Base-by-base conservation (phyloP, 1,284 basidiomycete genomes). In the Pascua guehoae region DNA sequence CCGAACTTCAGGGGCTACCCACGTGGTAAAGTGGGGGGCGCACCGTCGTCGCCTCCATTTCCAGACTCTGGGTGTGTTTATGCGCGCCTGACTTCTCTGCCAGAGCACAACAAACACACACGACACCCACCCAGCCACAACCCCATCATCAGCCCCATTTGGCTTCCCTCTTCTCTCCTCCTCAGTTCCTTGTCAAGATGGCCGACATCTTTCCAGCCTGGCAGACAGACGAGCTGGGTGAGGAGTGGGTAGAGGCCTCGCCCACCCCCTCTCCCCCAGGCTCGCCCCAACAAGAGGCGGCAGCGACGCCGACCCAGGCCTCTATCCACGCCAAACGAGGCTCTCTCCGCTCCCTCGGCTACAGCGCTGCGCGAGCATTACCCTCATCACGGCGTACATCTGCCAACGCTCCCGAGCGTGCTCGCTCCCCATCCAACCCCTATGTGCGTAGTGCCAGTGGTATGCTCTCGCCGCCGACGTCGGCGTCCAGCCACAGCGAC, bases 191-290 rank as follows among this genome's bases (percentile, higher is more conserved):
- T 59, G 57, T 58, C 56, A 37, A 62, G 32, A 62, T 65, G 58
- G 49, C 62, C 47, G 57, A 32, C 24, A 3, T 32, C 24, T 32
- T 58, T 2, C 87, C 87, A 36, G 87, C 81, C 57, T 89, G 88
- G 87, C 85, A 87, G 70, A 89, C 87, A 2, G 85, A 86, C 51
- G 88, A 88, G 69, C 81, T 89, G 5, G 83, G 82, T 56, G 87
- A 89, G 65, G 88, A 88, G 79, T 89, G 88, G 87, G 79, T 87
- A 54, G 87, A 88, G 48, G 57, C 67, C 49, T 67, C 73, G 18
- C 61, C 74, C 54, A 32, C 24, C 24, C 24, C 24, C 24, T 66
- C 81, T 74, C 54, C 78, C 79, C 74, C 87, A 82, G 56, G 78
- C 85, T 57, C 87, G 83, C 49, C 79, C 87, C 63, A 86, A 85